These are phyloP conservation scores for Scenedesmus sp. DNA, from an alignment of 163 green algal species.

Conservation along the genomic window DNA sequence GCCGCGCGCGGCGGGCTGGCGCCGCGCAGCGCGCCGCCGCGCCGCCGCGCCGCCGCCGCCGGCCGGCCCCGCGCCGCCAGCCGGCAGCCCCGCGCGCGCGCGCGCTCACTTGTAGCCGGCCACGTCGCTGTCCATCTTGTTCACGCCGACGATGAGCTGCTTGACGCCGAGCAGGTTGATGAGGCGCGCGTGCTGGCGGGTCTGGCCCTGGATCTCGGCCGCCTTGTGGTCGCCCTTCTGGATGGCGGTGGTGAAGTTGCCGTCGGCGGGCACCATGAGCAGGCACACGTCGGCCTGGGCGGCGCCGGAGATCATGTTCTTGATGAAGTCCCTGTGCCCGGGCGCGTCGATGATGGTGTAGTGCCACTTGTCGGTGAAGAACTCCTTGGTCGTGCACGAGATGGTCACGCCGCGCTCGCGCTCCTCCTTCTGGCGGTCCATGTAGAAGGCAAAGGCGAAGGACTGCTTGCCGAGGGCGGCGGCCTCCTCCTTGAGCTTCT, in stretches of 20 bases:
- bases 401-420: slow-evolving; percentile 99
- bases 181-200: slow-evolving; percentile 97
- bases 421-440: slow-evolving; percentile 99
- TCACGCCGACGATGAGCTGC: slow-evolving; percentile 97
- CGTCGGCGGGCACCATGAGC: slow-evolving; percentile 87
- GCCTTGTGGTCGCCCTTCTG: slow-evolving; percentile 98
- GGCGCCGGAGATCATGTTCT: slow-evolving; percentile 99
- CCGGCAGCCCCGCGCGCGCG: too few relatives aligned
- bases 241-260: slow-evolving; percentile 92
- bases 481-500: slow-evolving; percentile 98
- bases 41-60: too few relatives aligned
- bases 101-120: slow-evolving; percentile 88
- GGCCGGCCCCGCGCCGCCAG: too few relatives aligned
- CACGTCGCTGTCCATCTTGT: slow-evolving; percentile 99
- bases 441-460: slow-evolving; percentile 96
- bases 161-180: slow-evolving; percentile 98
- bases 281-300: slow-evolving; percentile 96
- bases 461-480: slow-evolving; percentile 97
- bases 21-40: neutral
- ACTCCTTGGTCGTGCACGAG: slow-evolving; percentile 93
- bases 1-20: neutral
- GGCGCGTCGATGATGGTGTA: slow-evolving; percentile 99
- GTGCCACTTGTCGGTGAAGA: slow-evolving; percentile 97
- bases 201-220: slow-evolving; percentile 97
- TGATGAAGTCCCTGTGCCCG: slow-evolving; percentile 99